Conservation (phyloP, 768 basidiomycete species). For the Russula dissimulans region DNA sequence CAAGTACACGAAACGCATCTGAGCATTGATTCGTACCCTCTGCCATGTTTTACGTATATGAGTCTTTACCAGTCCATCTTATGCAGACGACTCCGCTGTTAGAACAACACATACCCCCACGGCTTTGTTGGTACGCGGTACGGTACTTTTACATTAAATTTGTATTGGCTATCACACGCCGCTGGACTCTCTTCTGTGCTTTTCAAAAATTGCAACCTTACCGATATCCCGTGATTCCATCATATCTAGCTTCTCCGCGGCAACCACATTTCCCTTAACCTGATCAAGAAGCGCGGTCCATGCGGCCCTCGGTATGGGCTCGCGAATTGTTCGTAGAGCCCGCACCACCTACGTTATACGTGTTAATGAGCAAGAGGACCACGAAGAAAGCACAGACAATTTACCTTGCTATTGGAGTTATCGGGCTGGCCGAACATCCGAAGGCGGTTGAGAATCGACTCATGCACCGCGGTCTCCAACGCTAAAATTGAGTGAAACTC, state of each 20-base stretch:
- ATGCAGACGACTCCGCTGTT: too few species aligned
- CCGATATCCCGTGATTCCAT: constrained; percentile 28
- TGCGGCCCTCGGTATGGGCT: constrained; percentile 39
- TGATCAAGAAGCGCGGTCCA: constrained; percentile 45
- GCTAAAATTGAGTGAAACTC: constrained; percentile 44
- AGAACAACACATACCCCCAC: neutral
- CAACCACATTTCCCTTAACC: constrained; percentile 51
- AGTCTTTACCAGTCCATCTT: neutral
- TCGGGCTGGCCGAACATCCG: constrained; percentile 40
- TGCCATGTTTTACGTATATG: neutral
- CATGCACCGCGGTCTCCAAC: constrained; percentile 44
- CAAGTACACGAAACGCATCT: neutral
- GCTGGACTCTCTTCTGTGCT: constrained; percentile 9
- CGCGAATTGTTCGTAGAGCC: constrained; percentile 42
- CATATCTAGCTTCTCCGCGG: constrained; percentile 59
- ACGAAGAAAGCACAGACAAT: neutral
- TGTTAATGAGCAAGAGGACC: constrained; percentile 2
- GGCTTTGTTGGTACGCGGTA: too few species aligned
- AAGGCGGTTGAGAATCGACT: constrained; percentile 42
- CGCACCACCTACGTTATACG: constrained; percentile 40
- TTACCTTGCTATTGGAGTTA: constrained; percentile 17
- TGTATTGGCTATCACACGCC: neutral
- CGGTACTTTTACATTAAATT: neutral
- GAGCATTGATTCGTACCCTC: neutral
- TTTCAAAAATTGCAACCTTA: neutral